phyloP scores from a whole-genome alignment of 2,329 filamentous ascomycete genomes.

The Paecilomyces sp. region DNA sequence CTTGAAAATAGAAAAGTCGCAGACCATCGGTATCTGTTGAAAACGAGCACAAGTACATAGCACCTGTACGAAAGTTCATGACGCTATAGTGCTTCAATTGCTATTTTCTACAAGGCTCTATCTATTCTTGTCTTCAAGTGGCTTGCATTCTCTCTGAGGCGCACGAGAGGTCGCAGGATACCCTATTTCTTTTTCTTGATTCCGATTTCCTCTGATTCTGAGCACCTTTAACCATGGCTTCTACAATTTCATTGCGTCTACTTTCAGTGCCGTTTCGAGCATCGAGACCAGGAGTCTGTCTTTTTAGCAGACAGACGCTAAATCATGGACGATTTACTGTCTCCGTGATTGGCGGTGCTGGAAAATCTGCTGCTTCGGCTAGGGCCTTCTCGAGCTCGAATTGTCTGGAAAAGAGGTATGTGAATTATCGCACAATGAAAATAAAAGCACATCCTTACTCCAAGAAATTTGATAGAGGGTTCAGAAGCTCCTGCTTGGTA shows the following conservation, averaged over 20 bases:
- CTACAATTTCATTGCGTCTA: slow-evolving; percentile 2
- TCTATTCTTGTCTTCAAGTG: neutral
- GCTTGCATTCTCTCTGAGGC: neutral
- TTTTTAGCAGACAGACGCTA: neutral
- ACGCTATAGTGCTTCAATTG: neutral
- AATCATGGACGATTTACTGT: neutral
- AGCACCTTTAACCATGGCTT: slow-evolving; percentile 8
- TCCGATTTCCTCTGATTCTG: neutral
- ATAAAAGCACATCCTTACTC: neutral
- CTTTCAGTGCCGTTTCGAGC: slow-evolving; percentile 7
- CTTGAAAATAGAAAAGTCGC: neutral
- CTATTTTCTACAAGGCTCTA: neutral
- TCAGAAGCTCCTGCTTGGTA: neutral
- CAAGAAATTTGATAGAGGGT: slow-evolving; percentile 1
- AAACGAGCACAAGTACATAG: neutral
- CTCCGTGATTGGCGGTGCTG: neutral
- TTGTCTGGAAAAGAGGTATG: neutral
- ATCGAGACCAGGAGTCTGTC: slow-evolving; percentile 4
- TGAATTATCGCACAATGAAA: neutral
- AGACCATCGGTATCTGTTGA: neutral
- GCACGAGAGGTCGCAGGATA: neutral
- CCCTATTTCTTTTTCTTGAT: neutral
- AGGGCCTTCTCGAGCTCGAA: neutral
- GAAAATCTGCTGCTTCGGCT: neutral
- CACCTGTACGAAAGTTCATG: neutral